Evolutionary conservation across 177 flowering plant species (phyloP), one percentile per base, ranked within the genome.

Genomic region (Vitis hybrid): DNA sequence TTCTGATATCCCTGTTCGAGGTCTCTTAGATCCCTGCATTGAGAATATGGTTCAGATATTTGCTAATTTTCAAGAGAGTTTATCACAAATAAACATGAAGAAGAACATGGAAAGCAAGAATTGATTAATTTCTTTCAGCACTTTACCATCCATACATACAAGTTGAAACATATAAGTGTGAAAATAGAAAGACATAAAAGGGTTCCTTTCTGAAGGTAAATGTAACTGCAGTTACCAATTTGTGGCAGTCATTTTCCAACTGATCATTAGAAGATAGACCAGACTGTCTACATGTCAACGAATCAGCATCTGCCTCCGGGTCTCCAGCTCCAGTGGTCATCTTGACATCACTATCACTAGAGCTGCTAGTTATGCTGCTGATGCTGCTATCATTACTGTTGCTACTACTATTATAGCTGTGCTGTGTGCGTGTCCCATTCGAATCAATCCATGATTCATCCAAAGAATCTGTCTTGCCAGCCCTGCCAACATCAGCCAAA

Each of bases 281-380:
- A 78, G 94, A 86, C 80, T 85, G 91, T 75, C 88, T 85, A 64
- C 91, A 86, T 28, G 88, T 71, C 63, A 93, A 76, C 59, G 99
- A 95, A 84, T 96, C 98, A 75, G 99, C 98, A 88, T 96, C 99
- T 64, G 97, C 95, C 52, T 96, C 98, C 66, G 94, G 89, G 71
- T 96, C 99, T 65, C 92, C 88, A 69, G 76, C 59, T 74, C 82
- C 83, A 22, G 76, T 66, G 12, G 72, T 75, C 80, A 82, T 81
- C 76, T 76, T 85, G 78, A 68, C 74, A 78, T 90, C 98, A 83
- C 94, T 93, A 50, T 88, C 97, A 84, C 95, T 89, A 18, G 97
- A 89, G 71, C 91, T 86, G 80, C 88, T 82, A 81, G 89, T 90
- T 76, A 86, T 71, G 84, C 94, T 90, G 82, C 92, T 86, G 72